Conservation (phyloP, 2,329 filamentous ascomycete genomes). For the Chrysoporthe deuterocubensis region DNA sequence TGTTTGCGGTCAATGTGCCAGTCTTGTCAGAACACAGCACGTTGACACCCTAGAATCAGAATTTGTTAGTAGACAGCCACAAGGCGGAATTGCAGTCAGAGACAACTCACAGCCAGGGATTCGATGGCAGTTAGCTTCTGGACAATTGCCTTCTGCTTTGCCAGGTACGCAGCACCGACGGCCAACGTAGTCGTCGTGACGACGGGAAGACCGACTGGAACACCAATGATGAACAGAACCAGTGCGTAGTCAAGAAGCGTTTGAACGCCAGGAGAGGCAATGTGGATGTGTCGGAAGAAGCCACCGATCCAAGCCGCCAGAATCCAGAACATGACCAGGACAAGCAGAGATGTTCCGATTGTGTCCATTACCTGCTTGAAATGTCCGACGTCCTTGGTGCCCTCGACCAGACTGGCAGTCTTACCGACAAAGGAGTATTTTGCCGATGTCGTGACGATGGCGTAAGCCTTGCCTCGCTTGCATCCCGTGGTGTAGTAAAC, state of each 20-base stretch:
- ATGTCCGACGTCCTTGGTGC: constrained; percentile 75
- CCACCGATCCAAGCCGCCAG: constrained; percentile 76
- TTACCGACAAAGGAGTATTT: constrained; percentile 77
- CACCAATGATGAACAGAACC: constrained; percentile 76
- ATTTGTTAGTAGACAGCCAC: neutral
- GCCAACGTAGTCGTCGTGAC: constrained; percentile 79
- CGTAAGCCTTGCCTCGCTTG: constrained; percentile 79
- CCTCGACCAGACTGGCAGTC: constrained; percentile 74
- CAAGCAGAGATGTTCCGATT: constrained; percentile 74
- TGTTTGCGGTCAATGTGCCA: constrained; percentile 75
- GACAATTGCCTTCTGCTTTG: constrained; percentile 78
- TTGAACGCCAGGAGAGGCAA: constrained; percentile 64
- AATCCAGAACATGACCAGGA: constrained; percentile 79
- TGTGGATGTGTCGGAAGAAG: constrained; percentile 73
- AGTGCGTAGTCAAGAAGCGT: constrained; percentile 71
- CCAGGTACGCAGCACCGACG: constrained; percentile 77
- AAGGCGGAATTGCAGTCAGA: too few relatives aligned
- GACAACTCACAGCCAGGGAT: constrained; percentile 57
- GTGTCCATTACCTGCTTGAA: constrained; percentile 84
- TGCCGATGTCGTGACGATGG: constrained; percentile 68
- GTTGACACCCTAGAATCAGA: constrained; percentile 60
- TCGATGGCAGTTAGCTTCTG: constrained; percentile 81
- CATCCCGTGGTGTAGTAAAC: constrained; percentile 82
- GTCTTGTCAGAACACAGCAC: constrained; percentile 84
- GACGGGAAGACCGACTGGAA: constrained; percentile 79